These are phyloP conservation scores for Ophiostoma sp. DNA, from an alignment of 2,329 filamentous ascomycete genomes.

Conservation along the genomic window DNA sequence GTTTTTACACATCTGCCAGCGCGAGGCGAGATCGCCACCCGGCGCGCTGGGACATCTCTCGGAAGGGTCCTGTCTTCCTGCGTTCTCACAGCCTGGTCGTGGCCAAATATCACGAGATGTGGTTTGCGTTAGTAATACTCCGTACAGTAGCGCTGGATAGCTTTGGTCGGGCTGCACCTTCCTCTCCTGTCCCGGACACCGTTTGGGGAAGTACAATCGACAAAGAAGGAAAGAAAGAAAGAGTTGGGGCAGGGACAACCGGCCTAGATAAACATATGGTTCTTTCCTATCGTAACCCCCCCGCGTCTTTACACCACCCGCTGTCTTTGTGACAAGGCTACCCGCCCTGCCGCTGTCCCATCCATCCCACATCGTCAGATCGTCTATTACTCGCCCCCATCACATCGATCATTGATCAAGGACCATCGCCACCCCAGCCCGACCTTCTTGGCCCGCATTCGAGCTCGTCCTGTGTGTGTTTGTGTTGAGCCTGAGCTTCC, in stretches of 20 bases:
- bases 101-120: not conserved
- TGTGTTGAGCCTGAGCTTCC: not conserved
- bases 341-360: not conserved
- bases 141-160: not conserved
- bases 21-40: too few relatives aligned
- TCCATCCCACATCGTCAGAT: not conserved
- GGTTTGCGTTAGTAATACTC: not conserved
- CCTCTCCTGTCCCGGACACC: not conserved
- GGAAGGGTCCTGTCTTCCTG: too few relatives aligned
- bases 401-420: too few relatives aligned
- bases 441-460: not conserved
- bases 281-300: not conserved
- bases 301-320: not conserved
- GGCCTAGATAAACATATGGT: not conserved
- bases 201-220: not conserved
- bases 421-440: not conserved
- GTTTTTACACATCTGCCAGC: not conserved
- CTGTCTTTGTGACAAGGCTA: too few relatives aligned
- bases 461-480: not conserved
- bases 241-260: not conserved
- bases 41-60: too few relatives aligned
- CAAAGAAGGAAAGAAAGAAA: not conserved
- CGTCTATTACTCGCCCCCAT: too few relatives aligned
- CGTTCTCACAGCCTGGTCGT: too few relatives aligned
- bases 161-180: not conserved